Conservation (phyloP, 1,284 basidiomycete species). For the Neonothopanus nambi region DNA sequence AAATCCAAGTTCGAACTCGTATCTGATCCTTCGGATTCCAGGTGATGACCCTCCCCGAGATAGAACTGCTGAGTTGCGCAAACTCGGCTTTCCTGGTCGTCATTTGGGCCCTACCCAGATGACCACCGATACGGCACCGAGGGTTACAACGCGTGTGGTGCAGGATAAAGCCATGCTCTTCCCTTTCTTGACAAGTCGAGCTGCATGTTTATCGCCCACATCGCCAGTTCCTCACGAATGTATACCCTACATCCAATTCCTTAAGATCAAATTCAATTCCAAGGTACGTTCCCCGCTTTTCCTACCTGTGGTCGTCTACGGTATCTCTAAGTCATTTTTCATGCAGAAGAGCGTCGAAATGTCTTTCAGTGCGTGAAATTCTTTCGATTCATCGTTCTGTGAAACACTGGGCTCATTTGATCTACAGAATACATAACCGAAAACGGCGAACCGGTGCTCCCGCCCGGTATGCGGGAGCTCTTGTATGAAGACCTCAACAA, state of each 20-base stretch:
- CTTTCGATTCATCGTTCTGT: neutral
- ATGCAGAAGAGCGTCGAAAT: conserved; percentile 87
- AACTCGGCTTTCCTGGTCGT: conserved; percentile 82
- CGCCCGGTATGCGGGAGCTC: conserved; percentile 86
- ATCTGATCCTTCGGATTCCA: conserved; percentile 23
- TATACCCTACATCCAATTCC: conserved; percentile 66
- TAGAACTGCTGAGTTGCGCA: conserved; percentile 84
- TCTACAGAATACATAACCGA: conserved; percentile 57
- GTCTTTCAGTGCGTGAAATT: conserved; percentile 76
- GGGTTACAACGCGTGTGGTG: conserved; percentile 88
- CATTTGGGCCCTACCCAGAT: conserved; percentile 89
- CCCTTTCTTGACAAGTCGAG: neutral
- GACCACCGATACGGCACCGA: conserved; percentile 97
- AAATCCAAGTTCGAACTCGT: neutral
- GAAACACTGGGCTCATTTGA: too few species aligned
- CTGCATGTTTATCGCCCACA: too few species aligned
- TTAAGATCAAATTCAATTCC: conserved; percentile 81
- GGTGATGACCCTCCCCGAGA: conserved; percentile 93
- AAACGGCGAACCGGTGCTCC: conserved; percentile 67
- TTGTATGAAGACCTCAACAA: conserved; percentile 85
- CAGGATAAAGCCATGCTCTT: conserved; percentile 66
- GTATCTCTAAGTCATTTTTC: neutral
- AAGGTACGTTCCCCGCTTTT: conserved; percentile 23
- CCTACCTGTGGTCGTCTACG: too few species aligned
- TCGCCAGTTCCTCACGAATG: conserved; percentile 59